These are phyloP conservation scores for Cyclotella choctawhatcheeana DNA, from an alignment of 108 stramenopile species.

Conservation along the genomic window DNA sequence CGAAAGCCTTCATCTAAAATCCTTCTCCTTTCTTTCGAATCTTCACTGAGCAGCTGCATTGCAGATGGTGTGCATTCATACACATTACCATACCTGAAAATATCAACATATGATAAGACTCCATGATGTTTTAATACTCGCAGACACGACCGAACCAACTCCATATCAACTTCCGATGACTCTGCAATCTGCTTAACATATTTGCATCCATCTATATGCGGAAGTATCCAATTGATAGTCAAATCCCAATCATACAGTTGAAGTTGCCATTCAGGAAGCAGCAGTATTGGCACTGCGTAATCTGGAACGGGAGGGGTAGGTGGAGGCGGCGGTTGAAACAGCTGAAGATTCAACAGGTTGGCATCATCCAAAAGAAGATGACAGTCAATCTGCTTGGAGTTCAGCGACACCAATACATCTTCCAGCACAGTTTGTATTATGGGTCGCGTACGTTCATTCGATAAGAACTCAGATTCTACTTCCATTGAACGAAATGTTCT, in stretches of 20 bases:
- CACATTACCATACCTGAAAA: constrained; percentile 90
- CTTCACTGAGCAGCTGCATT: constrained; percentile 44
- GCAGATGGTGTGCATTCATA: constrained; percentile 79
- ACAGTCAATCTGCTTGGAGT: constrained; percentile 68
- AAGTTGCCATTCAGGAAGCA: constrained; percentile 75
- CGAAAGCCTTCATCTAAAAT: constrained; percentile 56
- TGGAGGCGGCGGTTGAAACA: constrained; percentile 74
- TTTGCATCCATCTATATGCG: constrained; percentile 90
- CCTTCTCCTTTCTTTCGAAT: constrained; percentile 12
- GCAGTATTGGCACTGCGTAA: constrained; percentile 78
- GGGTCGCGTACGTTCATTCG: constrained; percentile 46
- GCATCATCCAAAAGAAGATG: constrained; percentile 72
- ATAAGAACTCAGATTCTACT: constrained; percentile 72
- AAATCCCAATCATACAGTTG: constrained; percentile 90
- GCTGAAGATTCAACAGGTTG: constrained; percentile 74
- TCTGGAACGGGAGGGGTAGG: constrained; percentile 73
- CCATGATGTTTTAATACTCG: constrained; percentile 85
- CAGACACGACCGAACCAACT: constrained; percentile 83
- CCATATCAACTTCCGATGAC: constrained; percentile 88
- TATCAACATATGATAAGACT: constrained; percentile 80
- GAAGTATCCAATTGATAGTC: constrained; percentile 87
- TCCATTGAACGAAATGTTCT: constrained; percentile 73
- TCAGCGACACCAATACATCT: constrained; percentile 71
- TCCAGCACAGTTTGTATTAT: constrained; percentile 68
- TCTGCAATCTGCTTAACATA: constrained; percentile 78